A percentile compares a stretch with the other conserved stretches of the same genome.
Conservation (phyloP, 202 grass and related monocot genomes). For the Elaeis oleifera region DNA sequence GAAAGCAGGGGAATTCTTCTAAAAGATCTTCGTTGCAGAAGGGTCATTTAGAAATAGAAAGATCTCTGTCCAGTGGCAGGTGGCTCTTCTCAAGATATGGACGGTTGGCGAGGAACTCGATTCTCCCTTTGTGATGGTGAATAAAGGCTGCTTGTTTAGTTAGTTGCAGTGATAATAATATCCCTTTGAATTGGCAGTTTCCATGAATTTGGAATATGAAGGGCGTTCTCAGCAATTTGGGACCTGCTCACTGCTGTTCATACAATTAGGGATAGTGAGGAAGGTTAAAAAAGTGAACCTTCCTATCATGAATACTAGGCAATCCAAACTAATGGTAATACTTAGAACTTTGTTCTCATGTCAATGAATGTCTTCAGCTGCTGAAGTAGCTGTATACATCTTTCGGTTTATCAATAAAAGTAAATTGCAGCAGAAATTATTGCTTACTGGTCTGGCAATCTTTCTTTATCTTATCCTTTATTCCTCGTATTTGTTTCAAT, state of each 20-base stretch:
- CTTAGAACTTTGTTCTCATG: no score
- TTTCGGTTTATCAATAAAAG: slow-evolving; percentile 1
- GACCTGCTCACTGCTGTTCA: no score
- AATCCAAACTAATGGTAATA: no score
- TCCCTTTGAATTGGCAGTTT: no score
- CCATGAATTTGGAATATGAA: no score
- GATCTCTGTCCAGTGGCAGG: slow-evolving; percentile 2
- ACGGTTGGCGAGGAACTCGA: neutral
- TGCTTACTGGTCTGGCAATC: neutral
- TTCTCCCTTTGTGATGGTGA: neutral
- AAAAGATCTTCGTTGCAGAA: neutral
- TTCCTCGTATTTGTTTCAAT: no score
- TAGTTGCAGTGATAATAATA: no score
- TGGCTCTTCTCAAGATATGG: slow-evolving; percentile 2
- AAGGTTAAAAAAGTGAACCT: no score
- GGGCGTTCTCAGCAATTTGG: no score
- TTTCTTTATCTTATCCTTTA: neutral
- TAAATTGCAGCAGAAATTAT: neutral
- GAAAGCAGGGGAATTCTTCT: neutral
- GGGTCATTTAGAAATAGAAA: neutral
- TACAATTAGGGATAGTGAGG: no score
- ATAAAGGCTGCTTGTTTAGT: no score
- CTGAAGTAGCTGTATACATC: neutral
- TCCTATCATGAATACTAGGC: no score
- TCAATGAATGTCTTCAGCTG: neutral